phyloP scores from a whole-genome alignment of 2,329 filamentous ascomycete genomes.

The Ambrosiella xylebori region DNA sequence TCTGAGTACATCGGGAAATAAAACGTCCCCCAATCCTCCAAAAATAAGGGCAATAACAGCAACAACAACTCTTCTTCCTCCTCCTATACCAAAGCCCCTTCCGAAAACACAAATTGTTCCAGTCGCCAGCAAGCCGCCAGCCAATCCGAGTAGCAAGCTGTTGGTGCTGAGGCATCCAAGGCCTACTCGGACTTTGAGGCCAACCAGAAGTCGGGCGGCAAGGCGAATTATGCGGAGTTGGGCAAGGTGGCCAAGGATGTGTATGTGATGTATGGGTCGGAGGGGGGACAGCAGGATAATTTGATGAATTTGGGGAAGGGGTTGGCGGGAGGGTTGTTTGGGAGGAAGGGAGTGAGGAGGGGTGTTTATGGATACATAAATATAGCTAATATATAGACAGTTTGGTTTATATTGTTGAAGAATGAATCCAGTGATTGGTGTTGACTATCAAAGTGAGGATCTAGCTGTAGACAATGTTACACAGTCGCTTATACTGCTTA shows the following conservation, averaged over 20 bases:
- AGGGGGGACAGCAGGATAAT: constrained; percentile 14
- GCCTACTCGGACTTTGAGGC: constrained; percentile 12
- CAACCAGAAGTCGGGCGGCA: constrained; percentile 12
- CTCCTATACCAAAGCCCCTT: not conserved
- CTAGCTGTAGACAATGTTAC: no score
- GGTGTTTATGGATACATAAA: no score
- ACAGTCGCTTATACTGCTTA: no score
- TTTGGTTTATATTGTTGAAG: no score
- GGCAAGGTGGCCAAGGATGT: constrained; percentile 16
- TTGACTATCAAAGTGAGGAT: no score
- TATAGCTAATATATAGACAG: no score
- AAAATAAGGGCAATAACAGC: constrained; percentile 6
- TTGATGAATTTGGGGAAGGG: constrained; percentile 13
- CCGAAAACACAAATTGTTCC: not conserved
- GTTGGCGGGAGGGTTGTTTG: constrained; percentile 8
- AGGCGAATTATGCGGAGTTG: constrained; percentile 13
- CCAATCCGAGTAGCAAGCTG: constrained; percentile 9
- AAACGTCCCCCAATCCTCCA: not conserved
- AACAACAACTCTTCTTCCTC: not conserved
- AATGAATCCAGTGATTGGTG: no score
- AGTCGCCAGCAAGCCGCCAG: not conserved
- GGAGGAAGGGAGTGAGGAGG: not conserved
- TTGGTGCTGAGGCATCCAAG: constrained; percentile 13
- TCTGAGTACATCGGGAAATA: constrained; percentile 15
- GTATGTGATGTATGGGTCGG: constrained; percentile 18